Percentiles rank a stretch among this genome's conserved stretches.
Conservation (phyloP, 495 filamentous ascomycete genomes). For the Opeltia flavorubescens region DNA sequence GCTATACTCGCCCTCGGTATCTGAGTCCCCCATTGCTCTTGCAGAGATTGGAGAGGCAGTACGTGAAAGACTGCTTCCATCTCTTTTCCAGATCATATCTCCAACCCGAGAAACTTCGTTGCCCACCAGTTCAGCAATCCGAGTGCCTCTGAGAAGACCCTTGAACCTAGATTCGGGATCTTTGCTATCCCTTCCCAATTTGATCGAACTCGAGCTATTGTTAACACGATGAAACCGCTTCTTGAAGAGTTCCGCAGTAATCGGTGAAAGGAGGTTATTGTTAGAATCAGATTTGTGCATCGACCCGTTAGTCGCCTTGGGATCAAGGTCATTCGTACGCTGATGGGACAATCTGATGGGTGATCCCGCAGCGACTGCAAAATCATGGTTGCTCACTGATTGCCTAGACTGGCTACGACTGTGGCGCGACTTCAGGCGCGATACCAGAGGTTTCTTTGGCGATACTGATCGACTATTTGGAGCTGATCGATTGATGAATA, state of each 20-base stretch:
- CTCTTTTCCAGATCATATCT: conserved; percentile 39
- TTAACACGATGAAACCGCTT: conserved; percentile 8
- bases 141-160: conserved; percentile 40
- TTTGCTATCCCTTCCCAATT: conserved; percentile 11
- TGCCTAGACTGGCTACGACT: conserved; percentile 25
- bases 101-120: conserved; percentile 45
- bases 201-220: conserved; percentile 3
- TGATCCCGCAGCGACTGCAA: conserved; percentile 1
- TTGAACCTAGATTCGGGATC: conserved; percentile 23
- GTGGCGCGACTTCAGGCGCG: conserved; percentile 28
- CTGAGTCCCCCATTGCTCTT: conserved; percentile 28
- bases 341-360: conserved; percentile 1
- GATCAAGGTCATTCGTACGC: conserved; percentile 2
- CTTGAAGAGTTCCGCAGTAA: conserved; percentile 1
- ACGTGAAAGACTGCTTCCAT: conserved; percentile 26
- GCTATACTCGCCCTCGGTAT: conserved; percentile 23
- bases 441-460: conserved; percentile 33
- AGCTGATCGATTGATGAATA: conserved; percentile 40
- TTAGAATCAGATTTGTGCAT: neutral
- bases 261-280: conserved; percentile 11
- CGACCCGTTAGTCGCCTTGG: neutral
- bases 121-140: conserved; percentile 38
- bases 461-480: conserved; percentile 38
- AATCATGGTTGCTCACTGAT: conserved; percentile 10
- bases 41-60: conserved; percentile 28